A percentile compares a stretch with the other conserved stretches of the same genome.
phyloP scores from a whole-genome alignment of 73 alveolate species.

The Paramecium bursaria region DNA sequence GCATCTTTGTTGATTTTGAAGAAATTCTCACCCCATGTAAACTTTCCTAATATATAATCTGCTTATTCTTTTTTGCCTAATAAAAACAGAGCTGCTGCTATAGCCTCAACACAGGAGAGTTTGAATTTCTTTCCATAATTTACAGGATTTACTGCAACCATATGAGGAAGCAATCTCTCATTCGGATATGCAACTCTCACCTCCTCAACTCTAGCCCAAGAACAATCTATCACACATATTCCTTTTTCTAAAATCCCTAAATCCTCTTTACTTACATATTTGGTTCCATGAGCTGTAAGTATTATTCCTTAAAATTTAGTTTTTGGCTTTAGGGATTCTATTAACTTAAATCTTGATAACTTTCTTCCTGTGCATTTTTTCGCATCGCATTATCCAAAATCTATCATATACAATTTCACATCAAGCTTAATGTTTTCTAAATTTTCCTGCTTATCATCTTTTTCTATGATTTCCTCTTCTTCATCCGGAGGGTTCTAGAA shows the following conservation, averaged over 20 bases:
- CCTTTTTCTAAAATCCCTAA: constrained; percentile 88
- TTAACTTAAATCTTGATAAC: constrained; percentile 84
- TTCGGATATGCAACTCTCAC: constrained; percentile 85
- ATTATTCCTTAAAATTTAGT: constrained; percentile 92
- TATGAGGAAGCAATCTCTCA: constrained; percentile 91
- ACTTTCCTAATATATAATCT: constrained; percentile 84
- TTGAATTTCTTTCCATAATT: constrained; percentile 94
- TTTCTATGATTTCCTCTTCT: not conserved
- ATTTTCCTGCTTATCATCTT: constrained; percentile 1
- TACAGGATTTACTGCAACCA: constrained; percentile 97
- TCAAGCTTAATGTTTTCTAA: constrained; percentile 19
- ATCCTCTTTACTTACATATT: constrained; percentile 90
- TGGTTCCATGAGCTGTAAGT: constrained; percentile 91
- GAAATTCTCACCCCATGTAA: constrained; percentile 96
- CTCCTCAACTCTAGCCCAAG: constrained; percentile 93
- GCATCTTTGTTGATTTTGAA: constrained; percentile 89
- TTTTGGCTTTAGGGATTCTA: constrained; percentile 78
- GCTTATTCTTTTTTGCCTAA: constrained; percentile 93
- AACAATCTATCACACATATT: constrained; percentile 97
- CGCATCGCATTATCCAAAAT: constrained; percentile 97
- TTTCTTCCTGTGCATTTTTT: constrained; percentile 97
- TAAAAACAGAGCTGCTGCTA: constrained; percentile 92
- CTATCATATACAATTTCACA: constrained; percentile 92
- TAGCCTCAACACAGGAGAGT: constrained; percentile 97
- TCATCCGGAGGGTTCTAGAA: no score